Evolutionary conservation across 768 basidiomycete species (phyloP), one percentile per base, ranked within the genome.

Genomic region (Hortiboletus flavorubellus): DNA sequence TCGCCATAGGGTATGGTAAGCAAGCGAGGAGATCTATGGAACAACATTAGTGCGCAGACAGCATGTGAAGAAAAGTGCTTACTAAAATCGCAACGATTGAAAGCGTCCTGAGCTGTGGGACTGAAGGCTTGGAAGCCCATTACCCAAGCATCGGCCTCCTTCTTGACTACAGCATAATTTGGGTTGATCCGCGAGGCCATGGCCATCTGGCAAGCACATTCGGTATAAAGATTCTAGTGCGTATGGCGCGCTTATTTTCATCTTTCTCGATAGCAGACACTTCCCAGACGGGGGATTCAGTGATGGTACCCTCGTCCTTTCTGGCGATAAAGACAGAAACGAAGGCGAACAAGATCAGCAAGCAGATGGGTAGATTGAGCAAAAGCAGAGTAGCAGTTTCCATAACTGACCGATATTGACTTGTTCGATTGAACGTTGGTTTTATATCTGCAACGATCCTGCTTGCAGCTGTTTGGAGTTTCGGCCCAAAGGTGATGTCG

Each of bases 101-200:
- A 62, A 6, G 56, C 60, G 5, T 51, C 53, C n/a, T 62, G 60
- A 0, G 56, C 60, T n/a, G 53, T 62, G 2, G 56, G 50, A 9
- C 14, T 39, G 30, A 62, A 63, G 1, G 56, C 56, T 5, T 23
- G 23, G 44, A 63, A 55, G 31, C 37, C 31, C 33, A 18, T 14
- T 11, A 53, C 23, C 60, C 60, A 62, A 43, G 56, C 48, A 15
- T 23, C 31, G 2, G 35, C 40, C 16, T 62, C 61, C 38, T 34
- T 33, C 51, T 35, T 50, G 37, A 63, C 16, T 21, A 8, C 21
- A 1, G 18, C 40, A 6, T 54, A 55, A 33, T 59, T 1, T 6
- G 50, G 46, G 33, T 54, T 59, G 1, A 62, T 52, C 10, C 33
- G 51, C 51, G 59, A n/a, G 54, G 46, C 59, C 60, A 61, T 5